Base-by-base conservation (phyloP, 2,329 filamentous ascomycete species). In the Scedosporium aurantiacum region DNA sequence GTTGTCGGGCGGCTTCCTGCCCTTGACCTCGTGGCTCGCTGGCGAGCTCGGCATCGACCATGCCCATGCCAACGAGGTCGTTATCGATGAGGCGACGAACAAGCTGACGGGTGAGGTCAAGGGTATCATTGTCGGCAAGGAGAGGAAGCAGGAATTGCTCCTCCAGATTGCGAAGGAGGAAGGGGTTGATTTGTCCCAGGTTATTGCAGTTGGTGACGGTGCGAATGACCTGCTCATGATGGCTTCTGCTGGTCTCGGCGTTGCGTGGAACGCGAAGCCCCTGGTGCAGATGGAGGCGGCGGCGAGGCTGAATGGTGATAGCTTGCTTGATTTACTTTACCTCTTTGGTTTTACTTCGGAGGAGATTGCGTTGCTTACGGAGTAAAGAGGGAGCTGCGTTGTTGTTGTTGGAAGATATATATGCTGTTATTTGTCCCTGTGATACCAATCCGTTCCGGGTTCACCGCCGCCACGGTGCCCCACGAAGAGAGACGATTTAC, bases 1-100 rank as follows among this genome's bases (percentile, higher is more conserved):
- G 4, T 76, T 97, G 37, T 96, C 91, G 40, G 94, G 94, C 54
- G 94, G 94, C 0, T 99, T 99, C 74, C 84, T 90, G 65, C 92
- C 93, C 0, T 76, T 97, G 65, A 95, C 94, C 0, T 81, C 85
- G 62, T 97, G 92, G 90, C 82, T 97, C 41, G 91, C 90, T 16
- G 79, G 79, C 47, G 80, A 90, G 68, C 78, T 99, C 27, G 90
- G 90, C 14, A 83, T 99, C 62, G 90, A 97, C 73, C 86, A 96
- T 70, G 91, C 90, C 0, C 85, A 88, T 71, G 94, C 94, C 47
- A 99, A 99, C 72, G 86, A 93, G 68, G 87, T 93, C 0, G 81
- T 86, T 16, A 78, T 88, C 16, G 84, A 85, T 64, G 76, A 82
- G 41, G 76, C 75, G 41, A 70, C 70, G 2, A 78, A 77, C 14